Base-by-base conservation (phyloP, 257 asterid species). In the Leonotis leonurus region DNA sequence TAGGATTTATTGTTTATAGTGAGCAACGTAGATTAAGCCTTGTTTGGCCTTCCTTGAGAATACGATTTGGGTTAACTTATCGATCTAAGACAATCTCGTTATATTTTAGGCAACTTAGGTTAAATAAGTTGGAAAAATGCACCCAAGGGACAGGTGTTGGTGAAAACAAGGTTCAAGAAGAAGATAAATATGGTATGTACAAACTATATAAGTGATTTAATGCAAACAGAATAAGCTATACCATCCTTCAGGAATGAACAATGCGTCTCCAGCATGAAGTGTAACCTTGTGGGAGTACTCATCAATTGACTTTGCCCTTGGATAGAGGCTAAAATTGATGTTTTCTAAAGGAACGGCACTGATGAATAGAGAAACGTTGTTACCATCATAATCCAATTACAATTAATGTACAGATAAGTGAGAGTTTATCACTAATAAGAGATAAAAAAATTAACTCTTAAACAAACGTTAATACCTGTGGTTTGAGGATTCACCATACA, bases 201-300 rank as follows among this genome's bases (percentile, higher is more conserved):
- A n/a, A n/a, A n/a, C n/a, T n/a, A n/a, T n/a, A n/a, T 63, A 43
- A 72, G 43, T 41, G 60, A 60, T 33, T 35, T 52, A 13, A 3
- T 25, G 46, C 40, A 52, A 25, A 30, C 41, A 62, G 27, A 63
- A 63, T 58, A 64, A 30, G 70, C 3, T 56, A 71, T 79, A 93
- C 99, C 97, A 93, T 74, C 99, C 99, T 78, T 89, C 97, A 24
- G 99, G 99, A 70, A 93, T 90, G 79, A 89, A 93, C 67, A 93
- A 69, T 16, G 97, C 93, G 68, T 93, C 97, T 50, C 99, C 97
- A 26, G 95, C 85, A 68, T 83, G 94, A 77, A 93, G 96, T 53
- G 73, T 76, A 76, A 85, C 90, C 80, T 81, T 85, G 77, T 82
- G 91, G 53, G 96, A 87, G 78, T 62, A 78, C 72, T 75, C 76